These are phyloP conservation scores for Ophiostoma perfectum DNA, from an alignment of 2,329 filamentous ascomycete species.

Conservation along the genomic window DNA sequence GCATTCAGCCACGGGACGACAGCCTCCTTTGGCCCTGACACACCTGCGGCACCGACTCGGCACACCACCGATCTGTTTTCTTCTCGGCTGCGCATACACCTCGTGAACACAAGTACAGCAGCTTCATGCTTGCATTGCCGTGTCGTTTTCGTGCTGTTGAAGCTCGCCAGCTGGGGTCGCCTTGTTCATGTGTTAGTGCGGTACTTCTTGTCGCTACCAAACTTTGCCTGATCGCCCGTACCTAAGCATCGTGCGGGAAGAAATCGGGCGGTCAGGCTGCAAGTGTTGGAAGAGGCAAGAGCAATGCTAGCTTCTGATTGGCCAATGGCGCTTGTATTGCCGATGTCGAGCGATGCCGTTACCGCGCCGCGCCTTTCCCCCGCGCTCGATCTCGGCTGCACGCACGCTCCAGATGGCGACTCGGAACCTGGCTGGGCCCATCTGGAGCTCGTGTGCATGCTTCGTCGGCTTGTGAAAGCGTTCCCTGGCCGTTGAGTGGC, in stretches of 20 bases:
- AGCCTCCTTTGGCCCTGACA: background rate
- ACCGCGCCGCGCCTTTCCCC: conserved; percentile 16
- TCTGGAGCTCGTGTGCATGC: background rate
- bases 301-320: conserved; percentile 12
- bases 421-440: background rate
- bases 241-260: conserved; percentile 13
- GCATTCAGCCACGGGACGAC: background rate
- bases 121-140: background rate
- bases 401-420: background rate
- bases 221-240: background rate
- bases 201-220: background rate
- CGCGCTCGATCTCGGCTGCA: conserved; percentile 18
- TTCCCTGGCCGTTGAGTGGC: background rate
- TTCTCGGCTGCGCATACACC: background rate
- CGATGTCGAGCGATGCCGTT: conserved; percentile 13
- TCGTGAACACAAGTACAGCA: background rate
- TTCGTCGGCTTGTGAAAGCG: conserved; percentile 6
- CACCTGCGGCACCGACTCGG: background rate
- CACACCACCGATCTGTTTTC: background rate
- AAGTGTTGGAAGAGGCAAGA: conserved; percentile 1
- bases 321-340: conserved; percentile 18
- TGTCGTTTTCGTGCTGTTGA: conserved; percentile 19
- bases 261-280: conserved; percentile 13
- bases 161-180: conserved; percentile 6
- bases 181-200: conserved; percentile 3